Conservation (phyloP, 768 basidiomycete species). For the button mushroom (Agaricus bisporus) region DNA sequence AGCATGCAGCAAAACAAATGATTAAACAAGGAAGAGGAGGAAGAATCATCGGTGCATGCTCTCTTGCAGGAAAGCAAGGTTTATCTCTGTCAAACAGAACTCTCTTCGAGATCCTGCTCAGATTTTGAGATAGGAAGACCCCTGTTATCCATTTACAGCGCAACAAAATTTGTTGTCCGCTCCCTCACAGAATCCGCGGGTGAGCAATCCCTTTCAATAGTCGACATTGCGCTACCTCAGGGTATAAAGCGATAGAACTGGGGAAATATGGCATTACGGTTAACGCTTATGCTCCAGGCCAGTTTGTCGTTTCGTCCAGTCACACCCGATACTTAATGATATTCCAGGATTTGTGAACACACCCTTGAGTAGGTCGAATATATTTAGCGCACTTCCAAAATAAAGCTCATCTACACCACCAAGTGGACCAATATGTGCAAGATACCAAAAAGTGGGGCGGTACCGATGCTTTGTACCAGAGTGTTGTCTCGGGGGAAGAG, state of each 20-base stretch:
- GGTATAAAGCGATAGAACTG: conserved; percentile 26
- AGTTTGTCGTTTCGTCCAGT: background rate
- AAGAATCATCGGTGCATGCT: conserved; percentile 44
- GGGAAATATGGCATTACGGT: conserved; percentile 33
- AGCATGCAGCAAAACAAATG: conserved; percentile 60
- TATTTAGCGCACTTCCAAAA: background rate
- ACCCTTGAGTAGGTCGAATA: background rate
- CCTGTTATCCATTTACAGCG: conserved; percentile 20
- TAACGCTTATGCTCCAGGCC: conserved; percentile 35
- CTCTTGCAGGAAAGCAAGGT: conserved; percentile 25
- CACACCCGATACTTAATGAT: background rate
- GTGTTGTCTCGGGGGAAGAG: conserved; percentile 10
- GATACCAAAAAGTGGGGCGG: conserved; percentile 26
- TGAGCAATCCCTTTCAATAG: conserved; percentile 5
- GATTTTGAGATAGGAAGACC: background rate
- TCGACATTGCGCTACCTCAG: background rate
- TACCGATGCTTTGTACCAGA: conserved; percentile 1
- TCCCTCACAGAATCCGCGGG: conserved; percentile 34
- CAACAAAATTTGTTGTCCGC: conserved; percentile 34
- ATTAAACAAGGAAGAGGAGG: conserved; percentile 46
- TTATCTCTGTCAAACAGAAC: background rate
- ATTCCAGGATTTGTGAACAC: background rate
- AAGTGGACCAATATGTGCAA: conserved; percentile 8
- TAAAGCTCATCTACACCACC: background rate
- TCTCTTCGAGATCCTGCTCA: background rate